These are phyloP conservation scores for Lathyrus sativus DNA, from an alignment of 306 rosid genomes.

Conservation along the genomic window DNA sequence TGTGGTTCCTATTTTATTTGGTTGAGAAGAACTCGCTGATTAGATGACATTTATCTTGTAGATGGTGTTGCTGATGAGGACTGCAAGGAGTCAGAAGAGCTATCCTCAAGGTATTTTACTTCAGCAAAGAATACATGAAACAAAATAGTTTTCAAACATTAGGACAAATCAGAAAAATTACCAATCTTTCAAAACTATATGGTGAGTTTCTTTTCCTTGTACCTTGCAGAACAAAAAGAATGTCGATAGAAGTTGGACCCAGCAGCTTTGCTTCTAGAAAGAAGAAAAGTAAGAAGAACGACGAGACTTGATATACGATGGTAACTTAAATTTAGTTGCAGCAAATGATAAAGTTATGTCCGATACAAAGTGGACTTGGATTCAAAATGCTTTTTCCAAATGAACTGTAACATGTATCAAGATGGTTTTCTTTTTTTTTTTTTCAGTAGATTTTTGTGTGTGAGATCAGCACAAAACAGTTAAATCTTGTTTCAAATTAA, in stretches of 20 bases:
- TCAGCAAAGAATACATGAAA: constrained; percentile 17
- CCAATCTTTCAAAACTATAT: background rate
- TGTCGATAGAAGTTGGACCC: constrained; percentile 83
- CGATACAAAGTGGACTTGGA: background rate
- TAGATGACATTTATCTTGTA: constrained; percentile 26
- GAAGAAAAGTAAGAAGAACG: constrained; percentile 74
- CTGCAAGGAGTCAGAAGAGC: constrained; percentile 63
- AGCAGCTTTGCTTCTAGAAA: constrained; percentile 90
- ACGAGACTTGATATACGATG: constrained; percentile 30
- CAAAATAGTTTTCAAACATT: background rate
- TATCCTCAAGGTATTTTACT: constrained; percentile 56
- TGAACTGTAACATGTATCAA: constrained; percentile 19
- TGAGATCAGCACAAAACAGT: constrained; percentile 10
- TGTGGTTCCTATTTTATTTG: background rate
- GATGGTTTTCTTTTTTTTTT: background rate
- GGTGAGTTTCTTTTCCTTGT: constrained; percentile 18
- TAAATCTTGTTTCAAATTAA: constrained; percentile 24
- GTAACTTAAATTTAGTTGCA: constrained; percentile 21
- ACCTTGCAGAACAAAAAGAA: constrained; percentile 75
- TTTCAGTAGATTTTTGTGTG: constrained; percentile 9
- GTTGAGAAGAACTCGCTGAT: constrained; percentile 20
- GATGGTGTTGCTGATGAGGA: constrained; percentile 53
- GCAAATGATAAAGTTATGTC: constrained; percentile 25
- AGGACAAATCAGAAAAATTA: background rate
- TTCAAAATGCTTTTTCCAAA: background rate